Percentiles rank a stretch among this genome's conserved stretches.
phyloP scores from a whole-genome alignment of 169 alveolate genomes.

The Plasmodium inui region DNA sequence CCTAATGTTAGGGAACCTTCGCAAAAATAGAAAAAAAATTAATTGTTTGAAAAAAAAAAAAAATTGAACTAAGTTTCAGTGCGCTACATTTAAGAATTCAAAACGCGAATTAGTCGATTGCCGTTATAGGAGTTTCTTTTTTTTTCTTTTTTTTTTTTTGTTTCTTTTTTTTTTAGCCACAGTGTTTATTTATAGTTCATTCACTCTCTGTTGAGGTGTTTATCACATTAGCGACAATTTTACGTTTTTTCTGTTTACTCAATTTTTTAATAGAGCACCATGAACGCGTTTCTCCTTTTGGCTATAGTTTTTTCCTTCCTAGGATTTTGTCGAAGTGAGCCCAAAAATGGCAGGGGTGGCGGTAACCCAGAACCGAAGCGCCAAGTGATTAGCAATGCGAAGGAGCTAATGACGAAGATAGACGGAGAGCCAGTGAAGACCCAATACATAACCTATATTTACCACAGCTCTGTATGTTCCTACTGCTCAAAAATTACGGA shows the following conservation, averaged over 20 bases:
- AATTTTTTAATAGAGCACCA: background rate
- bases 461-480: conserved; percentile 25
- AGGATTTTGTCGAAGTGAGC: conserved; percentile 8
- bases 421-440: background rate
- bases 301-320: conserved; percentile 32
- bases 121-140: too few species aligned
- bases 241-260: background rate
- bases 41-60: too few species aligned
- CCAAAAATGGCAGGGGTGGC: background rate
- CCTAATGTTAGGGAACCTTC: background rate
- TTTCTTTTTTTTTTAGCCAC: too few species aligned
- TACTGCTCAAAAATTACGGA: conserved; percentile 17
- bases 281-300: background rate
- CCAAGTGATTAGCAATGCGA: background rate
- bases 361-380: background rate
- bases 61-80: too few species aligned
- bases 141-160: too few species aligned
- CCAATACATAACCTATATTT: conserved; percentile 31
- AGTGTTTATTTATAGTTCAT: too few species aligned
- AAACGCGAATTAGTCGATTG: background rate
- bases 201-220: background rate
- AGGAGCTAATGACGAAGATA: conserved; percentile 23
- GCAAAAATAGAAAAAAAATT: background rate
- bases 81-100: background rate
- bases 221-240: background rate